These are phyloP conservation scores for Suhomyces tanzawaensis DNA, from an alignment of 805 yeast species.

Conservation along the genomic window DNA sequence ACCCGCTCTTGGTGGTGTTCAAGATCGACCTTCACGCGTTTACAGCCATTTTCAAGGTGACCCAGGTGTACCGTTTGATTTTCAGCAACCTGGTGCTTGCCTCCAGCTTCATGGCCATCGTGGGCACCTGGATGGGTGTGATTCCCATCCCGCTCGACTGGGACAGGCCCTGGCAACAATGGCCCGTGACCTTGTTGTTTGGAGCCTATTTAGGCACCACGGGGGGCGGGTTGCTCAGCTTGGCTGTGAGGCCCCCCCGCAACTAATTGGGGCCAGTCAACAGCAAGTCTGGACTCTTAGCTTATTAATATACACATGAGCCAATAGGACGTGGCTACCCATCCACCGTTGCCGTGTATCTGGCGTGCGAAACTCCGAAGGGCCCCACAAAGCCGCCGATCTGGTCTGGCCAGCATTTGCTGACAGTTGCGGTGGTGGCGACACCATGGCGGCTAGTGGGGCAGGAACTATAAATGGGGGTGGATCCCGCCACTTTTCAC, in stretches of 20 bases:
- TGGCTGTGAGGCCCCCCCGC: background rate
- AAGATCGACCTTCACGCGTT: slow-evolving; percentile 48
- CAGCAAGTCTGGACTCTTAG: too few species aligned
- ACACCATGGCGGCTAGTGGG: too few species aligned
- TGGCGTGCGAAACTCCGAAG: too few species aligned
- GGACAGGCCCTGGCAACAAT: slow-evolving; percentile 96
- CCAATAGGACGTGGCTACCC: too few species aligned
- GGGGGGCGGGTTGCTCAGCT: slow-evolving; percentile 44
- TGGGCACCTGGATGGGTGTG: slow-evolving; percentile 93
- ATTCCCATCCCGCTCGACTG: slow-evolving; percentile 93
- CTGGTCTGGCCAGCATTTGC: too few species aligned
- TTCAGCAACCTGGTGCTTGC: slow-evolving; percentile 27
- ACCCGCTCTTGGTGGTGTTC: slow-evolving; percentile 60
- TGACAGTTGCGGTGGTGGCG: too few species aligned
- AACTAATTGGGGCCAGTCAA: too few species aligned
- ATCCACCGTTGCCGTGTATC: too few species aligned
- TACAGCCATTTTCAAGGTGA: slow-evolving; percentile 17
- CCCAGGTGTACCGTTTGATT: slow-evolving; percentile 28
- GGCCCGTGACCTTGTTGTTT: slow-evolving; percentile 85
- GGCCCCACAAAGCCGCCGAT: too few species aligned
- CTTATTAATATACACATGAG: too few species aligned
- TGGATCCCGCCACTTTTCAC: background rate
- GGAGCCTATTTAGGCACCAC: slow-evolving; percentile 79
- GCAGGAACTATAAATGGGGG: background rate
- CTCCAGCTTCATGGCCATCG: slow-evolving; percentile 23